Conservation (phyloP, 2,329 filamentous ascomycete species). For the Aureobasidium sp. region DNA sequence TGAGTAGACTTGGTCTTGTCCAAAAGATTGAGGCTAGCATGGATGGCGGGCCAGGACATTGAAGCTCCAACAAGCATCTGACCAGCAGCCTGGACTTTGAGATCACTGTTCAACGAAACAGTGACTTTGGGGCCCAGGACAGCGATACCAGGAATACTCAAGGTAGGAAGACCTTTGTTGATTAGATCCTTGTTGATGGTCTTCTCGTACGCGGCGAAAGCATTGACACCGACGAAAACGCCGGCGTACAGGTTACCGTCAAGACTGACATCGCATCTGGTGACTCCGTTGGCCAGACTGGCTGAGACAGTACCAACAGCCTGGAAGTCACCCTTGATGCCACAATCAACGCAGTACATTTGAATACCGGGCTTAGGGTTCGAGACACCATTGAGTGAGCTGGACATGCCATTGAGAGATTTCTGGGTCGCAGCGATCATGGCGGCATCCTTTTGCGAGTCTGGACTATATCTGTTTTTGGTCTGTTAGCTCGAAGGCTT, state of each 20-base stretch:
- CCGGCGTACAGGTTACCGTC: slow-evolving; percentile 13
- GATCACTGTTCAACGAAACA: not conserved
- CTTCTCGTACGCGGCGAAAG: slow-evolving; percentile 12
- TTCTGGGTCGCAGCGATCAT: slow-evolving; percentile 6
- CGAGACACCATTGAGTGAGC: slow-evolving; percentile 6
- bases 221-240: slow-evolving; percentile 15
- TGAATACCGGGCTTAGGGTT: slow-evolving; percentile 14
- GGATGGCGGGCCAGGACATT: slow-evolving; percentile 12
- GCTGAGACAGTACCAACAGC: slow-evolving; percentile 13
- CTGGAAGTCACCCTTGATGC: slow-evolving; percentile 11
- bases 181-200: slow-evolving; percentile 12
- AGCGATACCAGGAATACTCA: slow-evolving; percentile 13
- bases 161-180: slow-evolving; percentile 12
- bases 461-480: not conserved
- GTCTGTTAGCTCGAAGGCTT: not conserved
- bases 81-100: slow-evolving; percentile 12
- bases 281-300: slow-evolving; percentile 10
- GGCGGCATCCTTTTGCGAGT: not conserved
- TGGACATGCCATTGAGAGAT: slow-evolving; percentile 6
- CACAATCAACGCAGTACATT: slow-evolving; percentile 15
- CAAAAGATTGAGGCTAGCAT: slow-evolving; percentile 10
- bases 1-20: slow-evolving; percentile 6
- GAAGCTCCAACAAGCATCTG: slow-evolving; percentile 11
- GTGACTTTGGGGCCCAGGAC: slow-evolving; percentile 11
- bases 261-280: slow-evolving; percentile 11